Base-by-base conservation (phyloP, 768 basidiomycete genomes). In the Wakefieldia striispora region DNA sequence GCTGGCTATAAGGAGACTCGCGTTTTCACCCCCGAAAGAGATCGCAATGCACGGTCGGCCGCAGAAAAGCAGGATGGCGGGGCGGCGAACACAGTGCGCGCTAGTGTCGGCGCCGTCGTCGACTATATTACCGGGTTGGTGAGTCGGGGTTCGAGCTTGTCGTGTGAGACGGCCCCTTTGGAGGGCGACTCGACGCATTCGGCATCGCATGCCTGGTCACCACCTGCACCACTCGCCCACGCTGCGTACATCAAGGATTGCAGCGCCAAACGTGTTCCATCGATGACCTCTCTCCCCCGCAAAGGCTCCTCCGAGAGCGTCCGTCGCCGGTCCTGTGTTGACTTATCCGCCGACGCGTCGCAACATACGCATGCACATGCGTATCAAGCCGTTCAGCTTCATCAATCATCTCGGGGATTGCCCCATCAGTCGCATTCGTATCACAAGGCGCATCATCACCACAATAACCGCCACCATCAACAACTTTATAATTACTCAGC, bases 1-100 rank as follows among this genome's bases (percentile, higher is more conserved):
- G 91, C 91, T 1, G 93, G 93, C 2, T 95, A 94, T 75, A 92
- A 91, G 66, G 93, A 95, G 63, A 94, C 91, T 3, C 80, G 92
- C 37, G 78, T 97, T 11, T 88, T 90, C 59, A 94, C 93, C 0
- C 92, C 93, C 8, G 90, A 93, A 67, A 72, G 77, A 4, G 88
- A 91, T 51, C 76, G 79, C 34, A 60, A 63, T 16, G 71, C 64
- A 21, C 59, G 61, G 19, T 62, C 61, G 11, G 62, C 66, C 12
- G 13, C 44, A 9, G 60, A 49, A 54, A 66, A 59, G 29, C 54
- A 45, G 31, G 61, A 48, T 50, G 51, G 63, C 58, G 43, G 60
- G 9, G 66, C 58, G 46, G 70, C 70, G 23, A 69, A 69, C 20
- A 74, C 71, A 44, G 63, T 77, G 49, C 71, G 74, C 43, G 66